Evolutionary conservation across 345 rosid genomes (phyloP).

Genomic region (Populus simonii): DNA sequence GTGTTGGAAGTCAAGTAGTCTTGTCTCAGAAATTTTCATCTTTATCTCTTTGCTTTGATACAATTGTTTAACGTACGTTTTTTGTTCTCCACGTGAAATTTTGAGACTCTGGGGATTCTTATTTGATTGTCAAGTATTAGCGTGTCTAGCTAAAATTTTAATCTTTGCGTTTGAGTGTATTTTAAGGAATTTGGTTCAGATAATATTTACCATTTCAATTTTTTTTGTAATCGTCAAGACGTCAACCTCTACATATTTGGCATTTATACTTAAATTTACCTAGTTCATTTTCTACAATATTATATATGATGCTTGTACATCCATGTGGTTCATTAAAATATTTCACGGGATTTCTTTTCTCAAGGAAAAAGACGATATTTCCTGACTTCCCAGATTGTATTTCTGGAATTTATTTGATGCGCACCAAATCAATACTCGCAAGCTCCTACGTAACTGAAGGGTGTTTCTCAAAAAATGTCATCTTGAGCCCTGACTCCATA

Average conservation of each 20-base stretch:
- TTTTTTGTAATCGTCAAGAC: background rate
- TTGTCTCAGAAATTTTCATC: background rate
- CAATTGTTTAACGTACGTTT: background rate
- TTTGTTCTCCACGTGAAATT: background rate
- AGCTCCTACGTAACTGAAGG: background rate
- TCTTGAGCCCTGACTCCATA: too few relatives aligned
- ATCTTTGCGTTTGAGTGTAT: background rate
- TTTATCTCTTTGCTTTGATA: background rate
- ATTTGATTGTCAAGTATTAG: background rate
- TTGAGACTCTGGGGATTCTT: constrained; percentile 1
- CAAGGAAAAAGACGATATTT: background rate
- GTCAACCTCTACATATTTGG: background rate
- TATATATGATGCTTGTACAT: background rate
- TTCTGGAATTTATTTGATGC: background rate
- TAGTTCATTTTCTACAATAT: background rate
- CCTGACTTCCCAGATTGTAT: background rate
- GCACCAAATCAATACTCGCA: background rate
- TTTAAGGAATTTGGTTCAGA: background rate
- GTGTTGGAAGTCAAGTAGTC: background rate
- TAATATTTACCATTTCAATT: background rate
- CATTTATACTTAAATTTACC: background rate
- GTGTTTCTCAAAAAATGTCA: background rate
- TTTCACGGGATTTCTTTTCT: background rate
- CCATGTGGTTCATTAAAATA: background rate
- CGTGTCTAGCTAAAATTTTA: background rate